phyloP scores from a whole-genome alignment of 2,329 filamentous ascomycete genomes.

The Fusarium praegraminearum region DNA sequence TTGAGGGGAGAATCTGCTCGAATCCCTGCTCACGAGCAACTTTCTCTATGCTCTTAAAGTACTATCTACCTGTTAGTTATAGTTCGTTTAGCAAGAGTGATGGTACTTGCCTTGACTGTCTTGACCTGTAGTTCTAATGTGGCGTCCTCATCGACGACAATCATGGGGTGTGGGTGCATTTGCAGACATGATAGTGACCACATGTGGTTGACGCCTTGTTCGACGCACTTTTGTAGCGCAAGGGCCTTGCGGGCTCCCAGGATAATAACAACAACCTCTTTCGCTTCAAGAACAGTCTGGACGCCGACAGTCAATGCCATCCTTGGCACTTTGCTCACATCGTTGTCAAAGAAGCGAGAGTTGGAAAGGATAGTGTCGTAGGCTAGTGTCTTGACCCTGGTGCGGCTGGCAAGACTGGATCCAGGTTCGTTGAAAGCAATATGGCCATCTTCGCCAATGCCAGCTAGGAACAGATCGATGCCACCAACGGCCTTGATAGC shows the following conservation, averaged over 20 bases:
- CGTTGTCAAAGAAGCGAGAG: slow-evolving; percentile 83
- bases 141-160: slow-evolving; percentile 85
- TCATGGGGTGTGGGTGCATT: slow-evolving; percentile 82
- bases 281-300: slow-evolving; percentile 82
- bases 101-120: slow-evolving; percentile 69
- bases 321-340: slow-evolving; percentile 78
- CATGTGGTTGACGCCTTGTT: slow-evolving; percentile 88
- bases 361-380: slow-evolving; percentile 90
- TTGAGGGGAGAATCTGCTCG: slow-evolving; percentile 68
- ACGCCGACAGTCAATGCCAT: slow-evolving; percentile 89
- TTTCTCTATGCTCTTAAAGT: slow-evolving; percentile 79
- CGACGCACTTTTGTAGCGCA: slow-evolving; percentile 82
- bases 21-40: slow-evolving; percentile 69
- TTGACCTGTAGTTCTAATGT: slow-evolving; percentile 79
- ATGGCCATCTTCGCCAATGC: slow-evolving; percentile 87
- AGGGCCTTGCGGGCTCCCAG: slow-evolving; percentile 84
- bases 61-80: slow-evolving; percentile 54
- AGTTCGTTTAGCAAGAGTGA: neutral
- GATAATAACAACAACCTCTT: slow-evolving; percentile 86
- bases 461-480: slow-evolving; percentile 87
- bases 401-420: slow-evolving; percentile 80
- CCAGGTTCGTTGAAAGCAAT: slow-evolving; percentile 93
- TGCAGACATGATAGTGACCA: slow-evolving; percentile 88
- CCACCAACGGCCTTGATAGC: slow-evolving; percentile 80
- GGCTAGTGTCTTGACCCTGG: slow-evolving; percentile 86